Evolutionary conservation across 2,329 filamentous ascomycete species (phyloP).

Genomic region (Coniella vitis): DNA sequence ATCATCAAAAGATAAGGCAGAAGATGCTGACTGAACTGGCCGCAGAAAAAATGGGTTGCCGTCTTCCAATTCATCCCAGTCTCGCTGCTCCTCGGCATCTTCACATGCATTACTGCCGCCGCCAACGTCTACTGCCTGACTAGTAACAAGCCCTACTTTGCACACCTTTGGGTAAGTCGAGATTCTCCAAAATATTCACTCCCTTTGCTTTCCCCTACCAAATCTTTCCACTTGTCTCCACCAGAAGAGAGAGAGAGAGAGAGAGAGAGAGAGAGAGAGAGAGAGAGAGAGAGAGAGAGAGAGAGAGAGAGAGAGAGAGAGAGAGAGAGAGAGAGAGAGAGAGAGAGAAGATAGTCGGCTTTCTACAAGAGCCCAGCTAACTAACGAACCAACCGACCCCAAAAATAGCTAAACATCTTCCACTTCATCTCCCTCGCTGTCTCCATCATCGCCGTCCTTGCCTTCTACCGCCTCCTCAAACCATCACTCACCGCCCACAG

Average conservation of each 20-base stretch:
- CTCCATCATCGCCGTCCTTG: constrained; percentile 21
- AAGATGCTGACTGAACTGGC: not conserved
- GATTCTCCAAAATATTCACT: no score
- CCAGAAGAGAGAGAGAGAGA: no score
- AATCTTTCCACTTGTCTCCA: no score
- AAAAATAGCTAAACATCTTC: constrained; percentile 19
- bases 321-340: no score
- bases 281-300: no score
- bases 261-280: no score
- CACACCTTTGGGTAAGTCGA: constrained; percentile 23
- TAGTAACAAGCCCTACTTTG: constrained; percentile 22
- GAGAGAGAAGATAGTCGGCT: no score
- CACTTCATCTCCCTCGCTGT: constrained; percentile 21
- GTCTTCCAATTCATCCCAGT: constrained; percentile 35
- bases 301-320: no score
- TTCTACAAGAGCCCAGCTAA: no score
- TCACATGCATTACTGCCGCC: constrained; percentile 23
- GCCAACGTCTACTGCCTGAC: constrained; percentile 25
- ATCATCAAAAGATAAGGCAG: not conserved
- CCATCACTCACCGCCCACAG: constrained; percentile 22
- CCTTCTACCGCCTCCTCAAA: constrained; percentile 24
- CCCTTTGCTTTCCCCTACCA: not conserved
- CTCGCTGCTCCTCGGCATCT: constrained; percentile 34
- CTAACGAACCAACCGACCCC: no score
- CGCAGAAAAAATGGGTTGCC: constrained; percentile 25